Percentiles rank a stretch among this genome's conserved stretches.
Conservation (phyloP, 2,329 filamentous ascomycete genomes). For the Septoria linicola region DNA sequence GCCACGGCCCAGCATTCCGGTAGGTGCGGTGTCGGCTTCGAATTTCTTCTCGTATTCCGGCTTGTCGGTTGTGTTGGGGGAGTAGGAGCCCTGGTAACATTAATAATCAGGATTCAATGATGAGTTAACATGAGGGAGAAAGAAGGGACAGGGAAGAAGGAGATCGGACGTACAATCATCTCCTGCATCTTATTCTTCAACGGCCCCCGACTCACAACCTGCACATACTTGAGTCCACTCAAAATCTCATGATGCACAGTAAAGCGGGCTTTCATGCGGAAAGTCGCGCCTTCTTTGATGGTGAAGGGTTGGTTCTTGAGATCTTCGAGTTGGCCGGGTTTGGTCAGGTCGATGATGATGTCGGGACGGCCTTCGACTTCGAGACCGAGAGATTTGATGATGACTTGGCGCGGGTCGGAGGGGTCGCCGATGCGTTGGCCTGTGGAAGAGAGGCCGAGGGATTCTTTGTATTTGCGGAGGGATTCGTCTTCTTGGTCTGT, state of each 20-base stretch:
- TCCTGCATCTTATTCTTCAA: constrained; percentile 90
- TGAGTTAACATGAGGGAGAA: background rate
- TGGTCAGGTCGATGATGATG: constrained; percentile 83
- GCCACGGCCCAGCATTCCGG: constrained; percentile 84
- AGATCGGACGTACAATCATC: constrained; percentile 77
- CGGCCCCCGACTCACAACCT: constrained; percentile 87
- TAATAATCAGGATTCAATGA: too few relatives aligned
- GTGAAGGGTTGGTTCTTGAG: constrained; percentile 93
- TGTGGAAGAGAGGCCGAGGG: constrained; percentile 76
- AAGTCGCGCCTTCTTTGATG: constrained; percentile 92
- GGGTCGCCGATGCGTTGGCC: constrained; percentile 52
- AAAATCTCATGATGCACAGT: constrained; percentile 96
- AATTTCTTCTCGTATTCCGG: constrained; percentile 87
- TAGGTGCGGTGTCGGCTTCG: constrained; percentile 86
- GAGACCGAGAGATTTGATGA: constrained; percentile 88
- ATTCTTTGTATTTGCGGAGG: constrained; percentile 95
- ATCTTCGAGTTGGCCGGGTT: constrained; percentile 67
- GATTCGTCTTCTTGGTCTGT: constrained; percentile 80
- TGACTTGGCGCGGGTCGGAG: constrained; percentile 83
- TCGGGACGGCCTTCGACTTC: constrained; percentile 76
- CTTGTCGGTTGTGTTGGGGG: constrained; percentile 86
- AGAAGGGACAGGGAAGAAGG: background rate
- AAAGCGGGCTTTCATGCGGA: constrained; percentile 93
- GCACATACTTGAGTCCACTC: constrained; percentile 91
- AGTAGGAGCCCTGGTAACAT: constrained; percentile 72